phyloP scores from a whole-genome alignment of 306 rosid genomes.

The Lathyrus aphaca region DNA sequence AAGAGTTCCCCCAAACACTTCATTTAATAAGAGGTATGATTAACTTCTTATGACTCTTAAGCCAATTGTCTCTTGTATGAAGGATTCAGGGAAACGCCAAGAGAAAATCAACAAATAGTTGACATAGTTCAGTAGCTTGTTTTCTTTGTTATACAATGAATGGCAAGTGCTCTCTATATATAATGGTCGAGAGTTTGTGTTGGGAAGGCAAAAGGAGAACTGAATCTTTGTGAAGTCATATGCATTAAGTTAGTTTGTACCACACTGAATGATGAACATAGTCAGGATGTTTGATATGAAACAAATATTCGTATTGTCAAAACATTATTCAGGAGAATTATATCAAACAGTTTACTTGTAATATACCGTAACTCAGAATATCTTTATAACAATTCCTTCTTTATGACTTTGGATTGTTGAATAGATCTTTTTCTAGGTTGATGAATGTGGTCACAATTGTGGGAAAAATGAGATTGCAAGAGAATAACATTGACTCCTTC shows the following conservation, averaged over 20 bases:
- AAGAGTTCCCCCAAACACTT: slow-evolving; percentile 5
- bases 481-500: slow-evolving; percentile 32
- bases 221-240: neutral
- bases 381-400: too few species aligned
- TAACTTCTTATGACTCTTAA: too few species aligned
- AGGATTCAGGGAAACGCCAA: neutral
- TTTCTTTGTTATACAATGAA: neutral
- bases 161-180: neutral
- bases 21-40: neutral
- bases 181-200: too few species aligned
- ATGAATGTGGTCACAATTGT: slow-evolving; percentile 43
- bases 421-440: neutral
- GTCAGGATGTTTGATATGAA: neutral
- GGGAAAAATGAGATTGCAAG: slow-evolving; percentile 35
- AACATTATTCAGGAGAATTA: too few species aligned
- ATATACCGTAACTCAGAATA: too few species aligned
- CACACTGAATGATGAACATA: neutral
- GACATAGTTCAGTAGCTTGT: neutral
- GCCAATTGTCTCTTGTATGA: neutral
- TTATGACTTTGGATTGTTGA: too few species aligned
- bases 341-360: too few species aligned
- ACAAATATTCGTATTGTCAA: neutral
- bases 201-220: too few species aligned
- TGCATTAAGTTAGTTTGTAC: neutral
- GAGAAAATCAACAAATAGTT: neutral